Evolutionary conservation across 768 basidiomycete species (phyloP).

Genomic region (Coprinopsis strossmayeri): DNA sequence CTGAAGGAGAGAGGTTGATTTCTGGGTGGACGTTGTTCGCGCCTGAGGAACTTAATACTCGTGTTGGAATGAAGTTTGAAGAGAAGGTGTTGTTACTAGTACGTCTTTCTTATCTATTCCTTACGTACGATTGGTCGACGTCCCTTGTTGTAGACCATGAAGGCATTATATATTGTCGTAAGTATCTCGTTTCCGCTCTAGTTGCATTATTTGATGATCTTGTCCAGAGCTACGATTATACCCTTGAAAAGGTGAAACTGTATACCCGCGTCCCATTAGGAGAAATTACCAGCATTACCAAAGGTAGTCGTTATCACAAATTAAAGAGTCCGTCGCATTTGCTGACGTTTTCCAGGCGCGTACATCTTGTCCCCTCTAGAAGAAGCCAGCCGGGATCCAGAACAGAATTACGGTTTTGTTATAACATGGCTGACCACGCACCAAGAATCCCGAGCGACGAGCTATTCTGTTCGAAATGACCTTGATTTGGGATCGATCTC

Average conservation of each 20-base stretch:
- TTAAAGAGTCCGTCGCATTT: no score
- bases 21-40: constrained; percentile 92
- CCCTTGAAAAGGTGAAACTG: constrained; percentile 83
- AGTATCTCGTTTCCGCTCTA: constrained; percentile 19
- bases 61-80: constrained; percentile 75
- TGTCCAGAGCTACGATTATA: constrained; percentile 84
- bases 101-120: constrained; percentile 17
- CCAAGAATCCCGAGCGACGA: constrained; percentile 71
- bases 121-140: not conserved
- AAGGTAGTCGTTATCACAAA: constrained; percentile 47
- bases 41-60: constrained; percentile 69
- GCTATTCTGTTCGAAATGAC: constrained; percentile 80
- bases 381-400: constrained; percentile 81
- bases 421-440: constrained; percentile 71
- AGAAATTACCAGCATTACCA: constrained; percentile 69
- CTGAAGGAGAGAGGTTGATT: constrained; percentile 69
- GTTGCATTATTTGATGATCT: not conserved
- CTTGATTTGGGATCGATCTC: constrained; percentile 24
- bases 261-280: constrained; percentile 87
- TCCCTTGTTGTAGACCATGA: constrained; percentile 24
- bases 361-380: constrained; percentile 94
- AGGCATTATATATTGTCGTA: constrained; percentile 76
- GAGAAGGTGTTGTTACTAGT: constrained; percentile 92
- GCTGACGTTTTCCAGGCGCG: constrained; percentile 62
- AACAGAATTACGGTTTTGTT: constrained; percentile 85